phyloP scores from a whole-genome alignment of 179 eudicot species.

The Silene coronaria region DNA sequence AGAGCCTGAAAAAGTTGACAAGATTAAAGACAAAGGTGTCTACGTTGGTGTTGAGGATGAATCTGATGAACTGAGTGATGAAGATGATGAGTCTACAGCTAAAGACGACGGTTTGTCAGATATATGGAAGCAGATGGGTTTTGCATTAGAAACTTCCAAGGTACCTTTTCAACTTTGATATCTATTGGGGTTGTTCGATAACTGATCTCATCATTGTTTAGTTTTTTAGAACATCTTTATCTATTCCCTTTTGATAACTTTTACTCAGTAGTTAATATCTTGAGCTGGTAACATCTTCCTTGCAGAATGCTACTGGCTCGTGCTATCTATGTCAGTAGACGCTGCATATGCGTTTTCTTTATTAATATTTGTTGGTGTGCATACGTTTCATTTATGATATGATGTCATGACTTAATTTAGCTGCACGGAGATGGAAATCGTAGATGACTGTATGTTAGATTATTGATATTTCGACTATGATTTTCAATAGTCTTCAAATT shows the following conservation, averaged over 20 bases:
- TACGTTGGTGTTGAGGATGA: conserved; percentile 51
- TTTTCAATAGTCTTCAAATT: not conserved
- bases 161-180: conserved; percentile 28
- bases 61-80: conserved; percentile 37
- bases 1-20: conserved; percentile 20
- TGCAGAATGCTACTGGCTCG: conserved; percentile 3
- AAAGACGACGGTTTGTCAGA: conserved; percentile 55
- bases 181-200: not conserved
- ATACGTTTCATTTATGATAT: not conserved
- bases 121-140: conserved; percentile 79
- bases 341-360: not conserved
- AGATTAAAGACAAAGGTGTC: conserved; percentile 46
- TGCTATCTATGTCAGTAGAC: not conserved
- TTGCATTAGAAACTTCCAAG: conserved; percentile 78
- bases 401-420: not conserved
- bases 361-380: not conserved
- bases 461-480: not conserved
- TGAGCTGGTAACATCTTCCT: not conserved
- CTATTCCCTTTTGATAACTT: not conserved
- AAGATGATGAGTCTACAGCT: conserved; percentile 28
- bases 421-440: not conserved
- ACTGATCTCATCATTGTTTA: not conserved
- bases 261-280: too few species aligned
- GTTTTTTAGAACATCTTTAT: not conserved
- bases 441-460: not conserved